Base-by-base conservation (phyloP, 257 asterid species). In the Ocimum tenuiflorum region DNA sequence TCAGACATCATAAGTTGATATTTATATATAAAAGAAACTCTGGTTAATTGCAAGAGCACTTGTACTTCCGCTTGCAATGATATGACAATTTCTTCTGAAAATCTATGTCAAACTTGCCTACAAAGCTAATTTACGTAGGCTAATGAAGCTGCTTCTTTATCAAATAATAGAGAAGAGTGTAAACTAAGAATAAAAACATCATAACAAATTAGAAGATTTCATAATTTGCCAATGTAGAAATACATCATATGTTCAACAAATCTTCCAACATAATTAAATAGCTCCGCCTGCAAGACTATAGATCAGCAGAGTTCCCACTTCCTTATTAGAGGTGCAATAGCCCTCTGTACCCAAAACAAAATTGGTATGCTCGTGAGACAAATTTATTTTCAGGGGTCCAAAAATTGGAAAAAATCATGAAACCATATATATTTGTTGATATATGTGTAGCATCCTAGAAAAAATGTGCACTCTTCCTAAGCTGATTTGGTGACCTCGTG, bases 401-500 rank as follows among this genome's bases (percentile, higher is more conserved):
- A 35, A 75, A 36, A 67, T 42, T 24, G 57, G 13, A 18, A 20
- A 63, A 54, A 23, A 41, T 17, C 23, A 8, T 51, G 59, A 31
- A 61, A 38, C 53, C 47, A 56, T n/a, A 60, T 41, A 20, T 8
- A 49, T 20, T 35, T 15, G 19, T 18, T 45, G 15, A 63, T 46
- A 56, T 36, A 68, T 62, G 9, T 38, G 49, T 38, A 31, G 49
- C 60, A 6, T 17, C 52, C 68, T 38, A 15, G 27, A 41, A 41
- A 19, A 33, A 33, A 50, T 51, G 47, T 36, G 57, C 36, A 23
- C 42, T 20, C 74, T 60, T 27, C 70, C 77, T 85, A 88, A 47
- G 77, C 75, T 24, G 87, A 85, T 75, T 84, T 89, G 20, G 98
- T 85, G 74, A 89, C 96, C 69, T 85, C 88, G 62, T 92, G 94